Conservation (phyloP, 176 grass and related monocot genomes). For the Areca catechu region DNA sequence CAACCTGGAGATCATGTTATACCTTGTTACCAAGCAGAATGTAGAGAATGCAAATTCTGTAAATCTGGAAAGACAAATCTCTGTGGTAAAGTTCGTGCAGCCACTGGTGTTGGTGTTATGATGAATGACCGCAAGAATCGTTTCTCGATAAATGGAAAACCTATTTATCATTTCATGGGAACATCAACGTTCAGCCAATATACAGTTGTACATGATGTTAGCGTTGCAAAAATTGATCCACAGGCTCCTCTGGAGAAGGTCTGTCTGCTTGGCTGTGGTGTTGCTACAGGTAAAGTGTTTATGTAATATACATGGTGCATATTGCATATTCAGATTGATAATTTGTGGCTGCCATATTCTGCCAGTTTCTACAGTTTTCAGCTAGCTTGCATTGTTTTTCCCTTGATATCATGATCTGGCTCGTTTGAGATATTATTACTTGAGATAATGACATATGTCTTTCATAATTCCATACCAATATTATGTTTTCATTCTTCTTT, state of each 20-base stretch:
- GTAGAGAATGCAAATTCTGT: conserved; percentile 87
- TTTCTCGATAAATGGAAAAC: conserved; percentile 78
- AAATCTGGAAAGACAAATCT: conserved; percentile 96
- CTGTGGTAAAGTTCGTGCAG: conserved; percentile 78
- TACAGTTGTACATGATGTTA: conserved; percentile 95
- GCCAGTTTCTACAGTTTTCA: too few species aligned
- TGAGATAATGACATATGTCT: too few species aligned
- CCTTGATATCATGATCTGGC: too few species aligned
- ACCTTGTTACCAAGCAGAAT: conserved; percentile 96
- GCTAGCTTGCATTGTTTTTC: too few species aligned
- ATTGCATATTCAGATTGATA: too few species aligned
- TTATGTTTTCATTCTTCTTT: too few species aligned
- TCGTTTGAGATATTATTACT: too few species aligned
- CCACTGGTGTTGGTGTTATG: conserved; percentile 84
- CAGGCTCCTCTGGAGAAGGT: conserved; percentile 86
- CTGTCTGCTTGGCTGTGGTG: conserved; percentile 91
- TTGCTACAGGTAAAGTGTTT: conserved; percentile 62
- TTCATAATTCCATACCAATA: too few species aligned
- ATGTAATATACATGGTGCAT: too few species aligned
- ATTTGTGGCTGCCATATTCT: too few species aligned
- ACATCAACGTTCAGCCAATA: conserved; percentile 99
- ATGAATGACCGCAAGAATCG: conserved; percentile 77
- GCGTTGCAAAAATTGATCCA: conserved; percentile 85
- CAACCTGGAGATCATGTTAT: conserved; percentile 95
- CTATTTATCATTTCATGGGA: conserved; percentile 98